phyloP scores from a whole-genome alignment of 345 rosid species.

The Lepidium didymum region DNA sequence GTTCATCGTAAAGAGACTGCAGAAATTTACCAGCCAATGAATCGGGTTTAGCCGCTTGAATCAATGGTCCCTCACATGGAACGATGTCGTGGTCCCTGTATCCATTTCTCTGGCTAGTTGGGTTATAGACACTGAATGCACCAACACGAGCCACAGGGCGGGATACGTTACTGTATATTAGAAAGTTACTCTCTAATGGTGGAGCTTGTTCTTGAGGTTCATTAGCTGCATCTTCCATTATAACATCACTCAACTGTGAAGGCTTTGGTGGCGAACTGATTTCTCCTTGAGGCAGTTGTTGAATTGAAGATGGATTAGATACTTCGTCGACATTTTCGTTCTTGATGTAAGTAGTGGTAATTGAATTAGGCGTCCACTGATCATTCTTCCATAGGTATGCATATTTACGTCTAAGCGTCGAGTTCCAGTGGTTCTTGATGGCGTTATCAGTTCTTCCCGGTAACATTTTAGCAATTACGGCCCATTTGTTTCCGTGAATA shows the following conservation, averaged over 20 bases:
- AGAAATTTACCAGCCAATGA: constrained; percentile 43
- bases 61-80: constrained; percentile 47
- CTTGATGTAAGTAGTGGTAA: constrained; percentile 24
- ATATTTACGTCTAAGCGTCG: constrained; percentile 53
- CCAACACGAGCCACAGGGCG: constrained; percentile 60
- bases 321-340: constrained; percentile 19
- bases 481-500: constrained; percentile 83
- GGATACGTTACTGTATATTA: constrained; percentile 20
- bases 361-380: constrained; percentile 29
- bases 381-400: constrained; percentile 29
- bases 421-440: constrained; percentile 90
- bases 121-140: constrained; percentile 62
- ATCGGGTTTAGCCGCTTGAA: constrained; percentile 46
- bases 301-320: constrained; percentile 40
- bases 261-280: constrained; percentile 17
- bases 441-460: constrained; percentile 90
- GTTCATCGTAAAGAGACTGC: constrained; percentile 46
- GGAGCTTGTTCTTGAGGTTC: constrained; percentile 27
- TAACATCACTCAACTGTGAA: constrained; percentile 26
- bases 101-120: constrained; percentile 29
- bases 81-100: constrained; percentile 26
- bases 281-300: constrained; percentile 40
- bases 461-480: constrained; percentile 64
- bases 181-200: neutral
- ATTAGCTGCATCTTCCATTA: constrained; percentile 25